Evolutionary conservation across 768 basidiomycete genomes (phyloP).

Genomic region (Saitozyma sp.): DNA sequence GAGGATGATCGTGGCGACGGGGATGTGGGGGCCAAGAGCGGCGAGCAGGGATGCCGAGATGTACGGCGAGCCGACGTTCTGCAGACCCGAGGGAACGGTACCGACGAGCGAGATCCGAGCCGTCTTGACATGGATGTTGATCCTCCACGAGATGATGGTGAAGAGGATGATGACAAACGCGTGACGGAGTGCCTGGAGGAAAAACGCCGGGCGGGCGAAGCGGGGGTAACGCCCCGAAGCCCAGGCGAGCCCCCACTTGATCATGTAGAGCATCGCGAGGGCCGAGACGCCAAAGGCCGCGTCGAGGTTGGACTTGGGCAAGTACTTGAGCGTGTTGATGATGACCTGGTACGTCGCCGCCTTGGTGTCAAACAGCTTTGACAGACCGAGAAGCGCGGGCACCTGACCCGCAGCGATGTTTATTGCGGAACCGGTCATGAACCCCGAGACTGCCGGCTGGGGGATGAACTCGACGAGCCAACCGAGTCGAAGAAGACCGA

Average conservation of each 20-base stretch:
- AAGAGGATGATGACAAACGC: slow-evolving; percentile 65
- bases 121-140: slow-evolving; percentile 64
- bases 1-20: slow-evolving; percentile 58
- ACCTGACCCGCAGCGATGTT: slow-evolving; percentile 85
- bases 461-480: slow-evolving; percentile 89
- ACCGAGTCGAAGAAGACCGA: slow-evolving; percentile 85
- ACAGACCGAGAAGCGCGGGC: slow-evolving; percentile 83
- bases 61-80: slow-evolving; percentile 57
- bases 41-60: slow-evolving; percentile 61
- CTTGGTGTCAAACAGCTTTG: slow-evolving; percentile 76
- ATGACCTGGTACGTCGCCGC: slow-evolving; percentile 81
- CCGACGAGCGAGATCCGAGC: slow-evolving; percentile 82
- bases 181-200: slow-evolving; percentile 57
- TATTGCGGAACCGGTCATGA: slow-evolving; percentile 98
- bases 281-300: slow-evolving; percentile 87
- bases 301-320: slow-evolving; percentile 68
- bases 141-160: slow-evolving; percentile 83
- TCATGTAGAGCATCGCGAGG: slow-evolving; percentile 57
- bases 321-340: slow-evolving; percentile 86
- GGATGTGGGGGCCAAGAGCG: slow-evolving; percentile 71
- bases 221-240: slow-evolving; percentile 37
- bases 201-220: slow-evolving; percentile 62
- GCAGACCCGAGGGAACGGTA: slow-evolving; percentile 75
- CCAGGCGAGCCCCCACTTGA: slow-evolving; percentile 50
- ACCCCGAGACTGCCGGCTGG: slow-evolving; percentile 55